These are phyloP conservation scores for Pontederia crassipes DNA, from an alignment of 176 grass and related monocot species.

Conservation along the genomic window DNA sequence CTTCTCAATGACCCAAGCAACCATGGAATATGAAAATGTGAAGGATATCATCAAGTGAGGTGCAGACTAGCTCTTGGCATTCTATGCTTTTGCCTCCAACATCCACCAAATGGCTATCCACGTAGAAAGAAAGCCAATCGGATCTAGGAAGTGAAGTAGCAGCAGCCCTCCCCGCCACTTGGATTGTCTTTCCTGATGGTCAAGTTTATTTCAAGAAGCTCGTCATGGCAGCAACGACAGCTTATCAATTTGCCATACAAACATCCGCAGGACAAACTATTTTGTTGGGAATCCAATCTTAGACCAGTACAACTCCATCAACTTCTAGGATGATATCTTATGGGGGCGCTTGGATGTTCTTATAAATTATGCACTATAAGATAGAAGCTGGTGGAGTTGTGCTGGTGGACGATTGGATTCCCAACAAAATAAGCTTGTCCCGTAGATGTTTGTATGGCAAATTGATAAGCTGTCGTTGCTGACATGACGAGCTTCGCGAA, in stretches of 20 bases:
- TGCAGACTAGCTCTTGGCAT: constrained; percentile 7
- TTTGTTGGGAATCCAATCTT: constrained; percentile 39
- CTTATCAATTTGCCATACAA: constrained; percentile 46
- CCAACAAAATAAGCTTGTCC: constrained; percentile 37
- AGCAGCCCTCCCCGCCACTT: constrained; percentile 67
- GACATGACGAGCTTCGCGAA: constrained; percentile 31
- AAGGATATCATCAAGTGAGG: constrained; percentile 19
- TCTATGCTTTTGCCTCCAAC: background rate
- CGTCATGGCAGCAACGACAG: constrained; percentile 31
- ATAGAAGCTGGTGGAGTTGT: constrained; percentile 67
- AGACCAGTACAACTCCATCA: constrained; percentile 71
- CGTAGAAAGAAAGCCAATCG: constrained; percentile 7
- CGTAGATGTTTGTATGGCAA: constrained; percentile 30
- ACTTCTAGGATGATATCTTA: constrained; percentile 69
- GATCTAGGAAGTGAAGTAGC: no score
- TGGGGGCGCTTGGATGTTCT: constrained; percentile 80
- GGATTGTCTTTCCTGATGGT: constrained; percentile 42
- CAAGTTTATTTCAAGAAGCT: constrained; percentile 27
- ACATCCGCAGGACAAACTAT: constrained; percentile 24
- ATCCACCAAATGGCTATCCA: background rate
- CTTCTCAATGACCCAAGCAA: background rate
- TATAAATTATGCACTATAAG: no score
- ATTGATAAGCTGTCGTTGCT: constrained; percentile 39
- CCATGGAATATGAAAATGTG: constrained; percentile 7
- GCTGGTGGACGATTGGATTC: constrained; percentile 48